A percentile compares a stretch with the other conserved stretches of the same genome.
phyloP scores from a whole-genome alignment of 78 protist genomes.

The Acrasis kona region DNA sequence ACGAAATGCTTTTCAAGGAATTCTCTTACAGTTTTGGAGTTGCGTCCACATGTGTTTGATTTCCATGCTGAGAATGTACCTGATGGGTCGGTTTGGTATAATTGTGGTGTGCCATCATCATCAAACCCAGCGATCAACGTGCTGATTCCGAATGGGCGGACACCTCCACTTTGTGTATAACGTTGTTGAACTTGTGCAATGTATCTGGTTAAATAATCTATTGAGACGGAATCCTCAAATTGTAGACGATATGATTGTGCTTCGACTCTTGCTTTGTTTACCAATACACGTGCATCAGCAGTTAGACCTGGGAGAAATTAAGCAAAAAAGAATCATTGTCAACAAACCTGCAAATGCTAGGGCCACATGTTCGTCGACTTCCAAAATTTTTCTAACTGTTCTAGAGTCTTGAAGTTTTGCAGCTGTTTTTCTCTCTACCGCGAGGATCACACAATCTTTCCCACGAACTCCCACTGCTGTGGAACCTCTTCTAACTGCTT shows the following conservation, averaged over 20 bases:
- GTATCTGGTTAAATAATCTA: slow-evolving; percentile 82
- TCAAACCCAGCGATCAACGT: slow-evolving; percentile 92
- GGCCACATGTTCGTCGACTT: slow-evolving; percentile 88
- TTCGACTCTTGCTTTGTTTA: slow-evolving; percentile 85
- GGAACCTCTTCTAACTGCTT: slow-evolving; percentile 98
- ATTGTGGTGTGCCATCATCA: slow-evolving; percentile 72
- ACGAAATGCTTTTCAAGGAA: slow-evolving; percentile 87
- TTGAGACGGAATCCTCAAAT: slow-evolving; percentile 85
- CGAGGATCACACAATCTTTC: slow-evolving; percentile 71
- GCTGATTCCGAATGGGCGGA: slow-evolving; percentile 97
- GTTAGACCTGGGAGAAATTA: no score
- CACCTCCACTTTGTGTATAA: slow-evolving; percentile 97
- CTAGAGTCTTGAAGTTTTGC: slow-evolving; percentile 92
- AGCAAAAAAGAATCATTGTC: no score
- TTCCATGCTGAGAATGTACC: slow-evolving; percentile 90
- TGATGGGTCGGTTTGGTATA: slow-evolving; percentile 95
- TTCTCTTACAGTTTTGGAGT: slow-evolving; percentile 84
- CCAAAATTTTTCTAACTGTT: slow-evolving; percentile 90
- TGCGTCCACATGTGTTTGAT: slow-evolving; percentile 73
- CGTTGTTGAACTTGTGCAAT: slow-evolving; percentile 89
- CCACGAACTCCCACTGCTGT: slow-evolving; percentile 94
- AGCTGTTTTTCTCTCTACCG: slow-evolving; percentile 77
- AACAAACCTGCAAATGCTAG: slow-evolving; percentile 87
- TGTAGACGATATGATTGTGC: slow-evolving; percentile 90
- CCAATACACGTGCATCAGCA: slow-evolving; percentile 94